Evolutionary conservation across 2,329 filamentous ascomycete genomes (phyloP).

Genomic region (Drechmeria coniospora): DNA sequence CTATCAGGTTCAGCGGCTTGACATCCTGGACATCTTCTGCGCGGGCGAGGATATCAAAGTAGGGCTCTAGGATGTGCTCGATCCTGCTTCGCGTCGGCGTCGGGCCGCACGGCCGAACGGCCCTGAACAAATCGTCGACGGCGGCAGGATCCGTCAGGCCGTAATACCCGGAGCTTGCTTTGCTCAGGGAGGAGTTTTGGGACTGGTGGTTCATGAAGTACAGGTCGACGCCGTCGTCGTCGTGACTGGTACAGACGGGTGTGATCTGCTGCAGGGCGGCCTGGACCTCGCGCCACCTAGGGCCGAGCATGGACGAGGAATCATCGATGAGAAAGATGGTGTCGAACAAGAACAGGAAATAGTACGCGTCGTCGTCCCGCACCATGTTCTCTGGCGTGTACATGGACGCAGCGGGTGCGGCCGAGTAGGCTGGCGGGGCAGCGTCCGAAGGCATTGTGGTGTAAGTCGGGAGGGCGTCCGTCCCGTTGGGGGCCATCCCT

Average conservation of each 20-base stretch:
- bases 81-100: conserved; percentile 67
- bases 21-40: conserved; percentile 28
- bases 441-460: conserved; percentile 2
- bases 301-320: conserved; percentile 68
- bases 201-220: conserved; percentile 69
- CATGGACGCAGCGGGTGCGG: neutral
- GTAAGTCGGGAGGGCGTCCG: neutral
- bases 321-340: conserved; percentile 88
- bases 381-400: conserved; percentile 1
- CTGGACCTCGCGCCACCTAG: conserved; percentile 61
- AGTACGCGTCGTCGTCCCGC: conserved; percentile 48
- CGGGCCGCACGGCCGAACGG: conserved; percentile 44
- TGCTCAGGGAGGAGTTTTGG: conserved; percentile 18
- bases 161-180: conserved; percentile 40
- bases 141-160: conserved; percentile 42
- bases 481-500: too few species aligned
- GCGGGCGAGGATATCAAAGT: conserved; percentile 33
- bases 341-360: conserved; percentile 67
- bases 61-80: conserved; percentile 55
- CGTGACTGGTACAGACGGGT: conserved; percentile 66
- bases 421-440: neutral
- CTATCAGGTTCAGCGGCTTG: conserved; percentile 80
- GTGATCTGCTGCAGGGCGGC: conserved; percentile 58
- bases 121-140: conserved; percentile 56
- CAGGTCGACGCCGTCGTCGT: conserved; percentile 75